These are phyloP conservation scores for Penicillium sp. DNA, from an alignment of 2,329 filamentous ascomycete genomes.

Conservation along the genomic window DNA sequence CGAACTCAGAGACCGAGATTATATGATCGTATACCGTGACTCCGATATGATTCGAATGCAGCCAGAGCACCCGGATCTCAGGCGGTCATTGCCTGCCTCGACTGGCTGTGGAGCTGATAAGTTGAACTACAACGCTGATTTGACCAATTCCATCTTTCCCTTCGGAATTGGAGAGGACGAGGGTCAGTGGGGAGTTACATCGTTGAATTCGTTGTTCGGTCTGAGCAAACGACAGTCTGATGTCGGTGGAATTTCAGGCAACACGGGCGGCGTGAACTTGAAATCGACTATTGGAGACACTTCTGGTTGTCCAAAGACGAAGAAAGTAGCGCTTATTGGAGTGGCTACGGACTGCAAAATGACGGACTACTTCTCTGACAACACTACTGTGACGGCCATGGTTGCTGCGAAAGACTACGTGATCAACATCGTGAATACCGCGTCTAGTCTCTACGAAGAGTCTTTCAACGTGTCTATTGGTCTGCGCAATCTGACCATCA, in stretches of 20 bases:
- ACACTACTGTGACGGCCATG: conserved; percentile 43
- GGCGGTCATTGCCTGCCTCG: conserved; percentile 52
- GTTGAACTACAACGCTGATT: conserved; percentile 76
- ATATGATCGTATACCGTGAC: conserved; percentile 89
- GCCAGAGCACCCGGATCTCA: conserved; percentile 66
- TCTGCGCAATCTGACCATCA: conserved; percentile 80
- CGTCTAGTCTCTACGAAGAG: conserved; percentile 82
- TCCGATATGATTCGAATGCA: conserved; percentile 69
- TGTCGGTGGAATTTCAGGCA: conserved; percentile 67
- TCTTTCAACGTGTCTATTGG: conserved; percentile 95
- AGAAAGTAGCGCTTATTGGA: conserved; percentile 87
- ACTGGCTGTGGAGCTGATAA: conserved; percentile 70
- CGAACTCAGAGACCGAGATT: conserved; percentile 60
- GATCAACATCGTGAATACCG: conserved; percentile 79
- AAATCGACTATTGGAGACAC: conserved; percentile 75
- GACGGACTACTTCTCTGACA: conserved; percentile 64
- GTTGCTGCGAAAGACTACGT: conserved; percentile 70
- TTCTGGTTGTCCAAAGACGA: conserved; percentile 81
- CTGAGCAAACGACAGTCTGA: conserved; percentile 64
- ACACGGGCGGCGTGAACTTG: conserved; percentile 78
- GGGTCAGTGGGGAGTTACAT: conserved; percentile 60
- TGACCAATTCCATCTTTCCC: conserved; percentile 66
- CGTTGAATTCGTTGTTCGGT: conserved; percentile 69
- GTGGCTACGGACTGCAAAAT: conserved; percentile 94
- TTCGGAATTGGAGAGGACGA: conserved; percentile 55